Percentiles rank a stretch among this genome's conserved stretches.
Evolutionary conservation across 208 protist genomes (phyloP).

Genomic region (Trypanosomatidae sp.): DNA sequence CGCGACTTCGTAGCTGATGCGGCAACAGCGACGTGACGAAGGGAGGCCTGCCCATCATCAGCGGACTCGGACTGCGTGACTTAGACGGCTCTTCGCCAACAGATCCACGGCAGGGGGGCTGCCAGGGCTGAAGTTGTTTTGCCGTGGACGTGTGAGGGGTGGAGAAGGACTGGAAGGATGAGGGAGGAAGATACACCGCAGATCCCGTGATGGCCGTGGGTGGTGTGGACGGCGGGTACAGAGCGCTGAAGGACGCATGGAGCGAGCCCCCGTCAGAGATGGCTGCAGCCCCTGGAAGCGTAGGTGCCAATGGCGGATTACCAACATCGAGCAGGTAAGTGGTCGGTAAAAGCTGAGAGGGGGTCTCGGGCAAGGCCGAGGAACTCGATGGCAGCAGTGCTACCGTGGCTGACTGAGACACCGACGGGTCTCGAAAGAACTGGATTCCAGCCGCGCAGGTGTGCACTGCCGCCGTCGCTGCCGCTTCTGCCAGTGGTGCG

Average conservation of each 20-base stretch:
- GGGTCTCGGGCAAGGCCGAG: background rate
- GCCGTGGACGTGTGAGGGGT: background rate
- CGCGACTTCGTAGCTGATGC: background rate
- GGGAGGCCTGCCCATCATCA: background rate
- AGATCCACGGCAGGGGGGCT: too few relatives aligned
- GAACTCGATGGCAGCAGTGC: constrained; percentile 3
- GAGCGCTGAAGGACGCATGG: background rate
- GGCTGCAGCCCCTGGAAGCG: background rate
- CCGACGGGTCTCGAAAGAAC: constrained; percentile 31
- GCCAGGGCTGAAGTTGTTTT: background rate
- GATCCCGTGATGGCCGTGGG: background rate
- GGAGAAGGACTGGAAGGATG: constrained; percentile 1
- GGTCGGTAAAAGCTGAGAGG: constrained; percentile 1
- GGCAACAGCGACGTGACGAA: background rate
- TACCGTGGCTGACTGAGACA: constrained; percentile 8
- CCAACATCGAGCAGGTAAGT: background rate
- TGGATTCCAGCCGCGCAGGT: constrained; percentile 15
- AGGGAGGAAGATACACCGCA: constrained; percentile 6
- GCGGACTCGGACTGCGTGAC: background rate
- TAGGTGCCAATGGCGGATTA: background rate
- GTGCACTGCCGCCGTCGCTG: constrained; percentile 3
- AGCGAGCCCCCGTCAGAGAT: constrained; percentile 1
- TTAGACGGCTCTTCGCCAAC: background rate
- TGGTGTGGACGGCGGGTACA: background rate
- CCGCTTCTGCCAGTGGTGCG: background rate